Percentiles rank a stretch among this genome's conserved stretches.
phyloP scores from a whole-genome alignment of 2,329 filamentous ascomycete genomes.

The Chaetoscypha palmicola region DNA sequence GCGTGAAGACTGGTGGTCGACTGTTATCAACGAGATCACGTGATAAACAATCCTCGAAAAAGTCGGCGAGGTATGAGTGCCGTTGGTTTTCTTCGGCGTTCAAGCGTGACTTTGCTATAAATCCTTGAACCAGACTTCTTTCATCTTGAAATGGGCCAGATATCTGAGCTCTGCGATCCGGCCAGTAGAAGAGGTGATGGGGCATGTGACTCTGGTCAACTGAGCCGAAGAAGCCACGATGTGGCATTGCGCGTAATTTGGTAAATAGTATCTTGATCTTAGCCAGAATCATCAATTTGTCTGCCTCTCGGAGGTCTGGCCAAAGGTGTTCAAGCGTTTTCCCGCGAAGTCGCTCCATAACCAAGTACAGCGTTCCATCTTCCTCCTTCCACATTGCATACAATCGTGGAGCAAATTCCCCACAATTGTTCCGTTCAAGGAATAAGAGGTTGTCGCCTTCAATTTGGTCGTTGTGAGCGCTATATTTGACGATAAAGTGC shows the following conservation, averaged over 20 bases:
- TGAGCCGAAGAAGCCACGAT: slow-evolving; percentile 11
- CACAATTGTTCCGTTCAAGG: slow-evolving; percentile 7
- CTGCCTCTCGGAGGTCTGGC: slow-evolving; percentile 9
- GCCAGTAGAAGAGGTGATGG: slow-evolving; percentile 17
- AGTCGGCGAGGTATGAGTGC: slow-evolving; percentile 11
- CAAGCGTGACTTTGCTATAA: slow-evolving; percentile 10
- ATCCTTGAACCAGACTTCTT: slow-evolving; percentile 2
- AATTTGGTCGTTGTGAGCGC: slow-evolving; percentile 8
- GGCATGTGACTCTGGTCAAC: slow-evolving; percentile 8
- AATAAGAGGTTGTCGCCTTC: slow-evolving; percentile 15
- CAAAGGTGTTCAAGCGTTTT: slow-evolving; percentile 10
- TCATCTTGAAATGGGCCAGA: slow-evolving; percentile 11
- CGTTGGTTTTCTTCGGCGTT: slow-evolving; percentile 9
- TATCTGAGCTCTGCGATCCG: slow-evolving; percentile 5
- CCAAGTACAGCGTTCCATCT: slow-evolving; percentile 9
- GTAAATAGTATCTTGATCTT: slow-evolving; percentile 1
- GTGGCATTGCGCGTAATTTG: slow-evolving; percentile 5
- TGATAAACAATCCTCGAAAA: slow-evolving; percentile 9
- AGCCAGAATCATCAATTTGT: slow-evolving; percentile 7
- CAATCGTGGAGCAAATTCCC: slow-evolving; percentile 9
- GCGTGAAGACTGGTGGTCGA: slow-evolving; percentile 12
- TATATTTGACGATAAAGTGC: slow-evolving; percentile 14
- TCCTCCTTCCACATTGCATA: slow-evolving; percentile 15
- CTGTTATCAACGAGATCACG: slow-evolving; percentile 4
- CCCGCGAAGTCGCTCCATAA: slow-evolving; percentile 10